Conservation (phyloP, 176 grass and related monocot genomes). For the Oryza longistaminata region DNA sequence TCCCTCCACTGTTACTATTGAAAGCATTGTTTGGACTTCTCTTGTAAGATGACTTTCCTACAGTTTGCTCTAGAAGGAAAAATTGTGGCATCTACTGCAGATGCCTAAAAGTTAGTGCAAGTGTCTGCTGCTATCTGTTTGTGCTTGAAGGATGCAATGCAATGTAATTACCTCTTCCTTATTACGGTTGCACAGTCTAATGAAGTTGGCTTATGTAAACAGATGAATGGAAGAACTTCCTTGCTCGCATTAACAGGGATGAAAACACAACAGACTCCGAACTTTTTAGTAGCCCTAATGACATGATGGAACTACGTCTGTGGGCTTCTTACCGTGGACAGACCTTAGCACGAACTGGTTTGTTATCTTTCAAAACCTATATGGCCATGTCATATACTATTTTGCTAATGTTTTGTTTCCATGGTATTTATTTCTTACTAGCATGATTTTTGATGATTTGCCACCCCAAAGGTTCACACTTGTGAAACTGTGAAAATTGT, state of each 20-base stretch:
- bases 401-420: neutral
- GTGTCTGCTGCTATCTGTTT: neutral
- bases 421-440: neutral
- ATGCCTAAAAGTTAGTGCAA: neutral
- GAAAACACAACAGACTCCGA: constrained; percentile 82
- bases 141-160: neutral
- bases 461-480: neutral
- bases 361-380: constrained; percentile 22
- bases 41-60: neutral
- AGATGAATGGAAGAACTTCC: constrained; percentile 98
- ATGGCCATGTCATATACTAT: neutral
- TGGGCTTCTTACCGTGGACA: constrained; percentile 97
- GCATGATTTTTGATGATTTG: neutral
- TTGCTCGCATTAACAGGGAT: constrained; percentile 80
- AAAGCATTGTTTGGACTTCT: neutral
- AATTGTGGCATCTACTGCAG: neutral
- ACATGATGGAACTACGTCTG: constrained; percentile 79
- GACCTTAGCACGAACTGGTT: constrained; percentile 93
- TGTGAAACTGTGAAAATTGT: neutral
- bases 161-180: neutral
- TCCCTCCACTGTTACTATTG: neutral
- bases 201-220: constrained; percentile 38
- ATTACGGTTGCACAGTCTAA: constrained; percentile 7
- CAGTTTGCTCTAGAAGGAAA: neutral
- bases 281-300: constrained; percentile 62